phyloP scores from a whole-genome alignment of 2,329 filamentous ascomycete species.

The Penicillium sp. region DNA sequence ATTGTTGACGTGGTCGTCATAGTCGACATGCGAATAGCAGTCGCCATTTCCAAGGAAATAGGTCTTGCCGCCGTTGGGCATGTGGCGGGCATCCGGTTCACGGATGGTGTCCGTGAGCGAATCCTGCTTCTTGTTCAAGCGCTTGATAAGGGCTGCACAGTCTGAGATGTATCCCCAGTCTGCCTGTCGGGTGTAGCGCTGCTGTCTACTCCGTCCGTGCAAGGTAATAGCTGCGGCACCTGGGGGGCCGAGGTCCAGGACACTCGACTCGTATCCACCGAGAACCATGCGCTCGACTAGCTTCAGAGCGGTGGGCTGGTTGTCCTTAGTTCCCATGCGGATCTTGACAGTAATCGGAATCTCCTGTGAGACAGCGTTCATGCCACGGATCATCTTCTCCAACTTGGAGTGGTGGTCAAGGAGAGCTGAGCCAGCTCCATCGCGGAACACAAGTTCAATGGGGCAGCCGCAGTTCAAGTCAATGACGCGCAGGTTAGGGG shows the following conservation, averaged over 20 bases:
- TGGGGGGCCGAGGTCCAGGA: slow-evolving; percentile 65
- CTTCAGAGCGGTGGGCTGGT: slow-evolving; percentile 74
- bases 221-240: slow-evolving; percentile 95
- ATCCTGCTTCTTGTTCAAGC: slow-evolving; percentile 69
- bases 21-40: slow-evolving; percentile 89
- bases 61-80: slow-evolving; percentile 68
- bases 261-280: slow-evolving; percentile 70
- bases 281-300: slow-evolving; percentile 80
- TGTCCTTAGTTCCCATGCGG: slow-evolving; percentile 82
- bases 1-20: slow-evolving; percentile 72
- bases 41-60: slow-evolving; percentile 97
- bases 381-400: slow-evolving; percentile 91
- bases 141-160: slow-evolving; percentile 79
- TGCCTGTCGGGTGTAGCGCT: slow-evolving; percentile 87
- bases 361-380: slow-evolving; percentile 89
- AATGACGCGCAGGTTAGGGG: slow-evolving; percentile 82
- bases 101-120: slow-evolving; percentile 70
- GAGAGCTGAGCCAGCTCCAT: slow-evolving; percentile 84
- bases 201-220: slow-evolving; percentile 88
- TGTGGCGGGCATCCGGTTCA: slow-evolving; percentile 73
- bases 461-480: slow-evolving; percentile 97
- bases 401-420: slow-evolving; percentile 86
- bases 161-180: slow-evolving; percentile 95
- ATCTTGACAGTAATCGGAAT: slow-evolving; percentile 95
- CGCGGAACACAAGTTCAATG: slow-evolving; percentile 87